Conservation (phyloP, 2,329 filamentous ascomycete species). For the Ophiostoma sp. region DNA sequence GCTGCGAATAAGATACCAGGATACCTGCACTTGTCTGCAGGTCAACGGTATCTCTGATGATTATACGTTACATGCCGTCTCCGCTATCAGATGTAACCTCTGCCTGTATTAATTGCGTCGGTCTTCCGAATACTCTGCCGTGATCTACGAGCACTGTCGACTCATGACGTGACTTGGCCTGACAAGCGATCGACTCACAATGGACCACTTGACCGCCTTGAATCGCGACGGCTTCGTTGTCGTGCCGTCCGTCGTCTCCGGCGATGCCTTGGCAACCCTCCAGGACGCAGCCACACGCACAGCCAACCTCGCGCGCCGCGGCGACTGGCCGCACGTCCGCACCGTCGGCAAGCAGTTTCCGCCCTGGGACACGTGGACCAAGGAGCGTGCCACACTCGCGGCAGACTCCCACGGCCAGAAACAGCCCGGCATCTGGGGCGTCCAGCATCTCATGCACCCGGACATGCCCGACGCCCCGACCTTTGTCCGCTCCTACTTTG, state of each 20-base stretch:
- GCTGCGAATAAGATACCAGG: no score
- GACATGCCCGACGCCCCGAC: conserved; percentile 51
- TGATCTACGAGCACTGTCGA: neutral
- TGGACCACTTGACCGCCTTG: conserved; percentile 48
- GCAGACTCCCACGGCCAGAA: conserved; percentile 29
- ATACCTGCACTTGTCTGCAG: neutral
- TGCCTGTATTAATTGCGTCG: neutral
- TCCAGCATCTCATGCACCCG: conserved; percentile 79
- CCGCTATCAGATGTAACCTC: conserved; percentile 8
- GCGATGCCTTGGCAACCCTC: conserved; percentile 50
- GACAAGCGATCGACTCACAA: neutral
- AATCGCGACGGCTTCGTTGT: conserved; percentile 70
- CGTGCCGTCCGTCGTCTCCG: conserved; percentile 58
- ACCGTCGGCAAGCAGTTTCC: conserved; percentile 88
- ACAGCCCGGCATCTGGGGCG: conserved; percentile 73
- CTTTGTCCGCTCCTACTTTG: conserved; percentile 70
- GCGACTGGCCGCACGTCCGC: conserved; percentile 74
- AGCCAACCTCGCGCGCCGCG: conserved; percentile 59
- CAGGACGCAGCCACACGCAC: conserved; percentile 54
- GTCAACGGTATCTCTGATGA: neutral
- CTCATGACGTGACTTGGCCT: neutral
- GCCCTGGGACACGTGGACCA: conserved; percentile 61
- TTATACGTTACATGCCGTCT: conserved; percentile 1
- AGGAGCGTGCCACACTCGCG: conserved; percentile 36
- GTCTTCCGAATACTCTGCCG: neutral